A percentile compares a stretch with the other conserved stretches of the same genome.
Evolutionary conservation across 2,329 filamentous ascomycete genomes (phyloP).

Genomic region (Alternaria sp.): DNA sequence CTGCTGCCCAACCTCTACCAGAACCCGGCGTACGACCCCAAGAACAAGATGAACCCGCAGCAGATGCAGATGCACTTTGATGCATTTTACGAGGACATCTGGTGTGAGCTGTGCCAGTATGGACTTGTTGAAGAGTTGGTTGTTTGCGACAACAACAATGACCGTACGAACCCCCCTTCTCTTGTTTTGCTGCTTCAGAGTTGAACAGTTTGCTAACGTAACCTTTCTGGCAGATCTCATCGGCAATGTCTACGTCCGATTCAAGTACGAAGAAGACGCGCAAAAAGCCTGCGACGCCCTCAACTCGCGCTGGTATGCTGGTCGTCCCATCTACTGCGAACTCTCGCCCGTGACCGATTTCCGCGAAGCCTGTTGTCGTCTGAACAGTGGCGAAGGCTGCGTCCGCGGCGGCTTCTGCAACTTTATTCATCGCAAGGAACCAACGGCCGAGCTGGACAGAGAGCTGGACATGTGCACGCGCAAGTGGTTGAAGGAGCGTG

Average conservation of each 20-base stretch:
- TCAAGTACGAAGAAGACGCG: slow-evolving; percentile 99
- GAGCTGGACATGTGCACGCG: slow-evolving; percentile 90
- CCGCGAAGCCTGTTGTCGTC: slow-evolving; percentile 92
- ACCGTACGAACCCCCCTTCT: slow-evolving; percentile 67
- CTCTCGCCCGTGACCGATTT: slow-evolving; percentile 97
- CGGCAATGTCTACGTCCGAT: slow-evolving; percentile 98
- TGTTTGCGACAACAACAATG: slow-evolving; percentile 99
- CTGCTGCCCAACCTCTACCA: slow-evolving; percentile 99
- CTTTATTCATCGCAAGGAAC: slow-evolving; percentile 98
- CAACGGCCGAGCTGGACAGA: slow-evolving; percentile 83
- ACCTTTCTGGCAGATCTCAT: slow-evolving; percentile 74
- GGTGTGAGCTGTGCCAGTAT: slow-evolving; percentile 99
- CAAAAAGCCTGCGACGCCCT: slow-evolving; percentile 93
- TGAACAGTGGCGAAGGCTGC: slow-evolving; percentile 95
- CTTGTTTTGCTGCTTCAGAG: background rate
- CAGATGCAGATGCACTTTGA: slow-evolving; percentile 99
- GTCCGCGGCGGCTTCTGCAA: slow-evolving; percentile 98
- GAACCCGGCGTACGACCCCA: slow-evolving; percentile 95
- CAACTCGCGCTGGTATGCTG: slow-evolving; percentile 96
- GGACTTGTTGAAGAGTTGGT: slow-evolving; percentile 97
- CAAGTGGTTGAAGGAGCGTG: slow-evolving; percentile 92
- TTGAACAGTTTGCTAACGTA: slow-evolving; percentile 15
- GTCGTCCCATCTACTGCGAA: slow-evolving; percentile 97
- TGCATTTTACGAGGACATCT: slow-evolving; percentile 99
- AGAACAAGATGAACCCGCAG: slow-evolving; percentile 94